Evolutionary conservation across 257 asterid genomes (phyloP).

Genomic region (Forsythia viridissima): DNA sequence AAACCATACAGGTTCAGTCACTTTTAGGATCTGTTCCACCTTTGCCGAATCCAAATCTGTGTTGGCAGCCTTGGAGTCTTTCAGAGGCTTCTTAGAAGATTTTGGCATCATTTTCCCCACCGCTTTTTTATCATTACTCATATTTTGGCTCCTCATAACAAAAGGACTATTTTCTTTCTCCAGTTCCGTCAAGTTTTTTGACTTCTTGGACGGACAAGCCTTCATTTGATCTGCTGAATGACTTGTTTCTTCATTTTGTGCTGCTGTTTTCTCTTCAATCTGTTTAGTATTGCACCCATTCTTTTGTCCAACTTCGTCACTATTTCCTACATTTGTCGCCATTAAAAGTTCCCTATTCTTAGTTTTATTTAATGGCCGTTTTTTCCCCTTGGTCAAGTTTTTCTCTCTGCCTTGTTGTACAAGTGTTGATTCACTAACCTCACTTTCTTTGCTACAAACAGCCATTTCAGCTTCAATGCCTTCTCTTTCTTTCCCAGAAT

Average conservation of each 20-base stretch:
- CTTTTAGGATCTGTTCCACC: conserved; percentile 8
- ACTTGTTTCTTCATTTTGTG: conserved; percentile 31
- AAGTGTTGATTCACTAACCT: conserved; percentile 31
- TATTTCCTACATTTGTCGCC: conserved; percentile 21
- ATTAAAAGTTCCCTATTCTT: conserved; percentile 20
- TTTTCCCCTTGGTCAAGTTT: conserved; percentile 38
- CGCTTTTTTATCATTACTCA: conserved; percentile 25
- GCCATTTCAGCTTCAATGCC: conserved; percentile 35
- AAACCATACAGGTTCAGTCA: conserved; percentile 57
- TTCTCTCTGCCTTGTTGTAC: conserved; percentile 26
- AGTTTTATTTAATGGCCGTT: conserved; percentile 41
- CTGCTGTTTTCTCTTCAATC: conserved; percentile 31
- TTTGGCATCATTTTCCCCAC: conserved; percentile 26
- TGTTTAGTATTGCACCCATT: conserved; percentile 11
- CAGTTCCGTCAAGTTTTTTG: conserved; percentile 37
- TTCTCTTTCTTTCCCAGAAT: conserved; percentile 22
- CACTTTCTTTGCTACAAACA: conserved; percentile 28
- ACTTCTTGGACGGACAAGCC: conserved; percentile 40
- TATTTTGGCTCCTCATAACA: conserved; percentile 20
- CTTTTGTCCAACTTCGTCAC: conserved; percentile 20
- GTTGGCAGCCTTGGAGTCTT: conserved; percentile 15
- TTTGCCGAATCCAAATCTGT: conserved; percentile 10
- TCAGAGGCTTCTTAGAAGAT: conserved; percentile 25
- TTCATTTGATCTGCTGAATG: conserved; percentile 21
- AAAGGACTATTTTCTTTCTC: conserved; percentile 55